A percentile compares a stretch with the other conserved stretches of the same genome.
phyloP scores from a whole-genome alignment of 1,284 basidiomycete genomes.

The Coriolopsis trogii region DNA sequence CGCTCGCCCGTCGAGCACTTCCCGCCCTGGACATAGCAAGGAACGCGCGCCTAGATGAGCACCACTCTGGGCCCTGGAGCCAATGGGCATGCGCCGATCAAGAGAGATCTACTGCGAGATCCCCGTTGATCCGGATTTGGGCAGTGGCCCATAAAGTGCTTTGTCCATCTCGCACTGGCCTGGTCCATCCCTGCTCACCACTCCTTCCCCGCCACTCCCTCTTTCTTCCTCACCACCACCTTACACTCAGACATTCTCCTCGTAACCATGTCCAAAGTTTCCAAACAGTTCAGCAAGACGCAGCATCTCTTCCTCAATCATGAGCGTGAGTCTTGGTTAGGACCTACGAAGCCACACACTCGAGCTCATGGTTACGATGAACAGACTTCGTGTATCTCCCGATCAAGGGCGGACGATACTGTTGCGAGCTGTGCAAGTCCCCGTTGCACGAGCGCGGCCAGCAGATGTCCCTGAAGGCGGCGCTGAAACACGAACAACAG shows the following conservation, averaged over 20 bases:
- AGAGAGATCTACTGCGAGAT: slow-evolving; percentile 17
- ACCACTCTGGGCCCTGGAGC: slow-evolving; percentile 4
- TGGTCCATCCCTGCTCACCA: not conserved
- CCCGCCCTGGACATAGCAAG: not conserved
- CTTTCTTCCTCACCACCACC: too few relatives aligned
- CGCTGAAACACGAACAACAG: slow-evolving; percentile 19
- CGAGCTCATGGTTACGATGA: not conserved
- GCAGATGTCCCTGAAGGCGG: slow-evolving; percentile 10
- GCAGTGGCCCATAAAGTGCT: slow-evolving; percentile 2
- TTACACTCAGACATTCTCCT: too few relatives aligned
- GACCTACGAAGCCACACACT: not conserved
- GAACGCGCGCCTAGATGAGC: slow-evolving; percentile 12
- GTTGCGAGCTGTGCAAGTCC: slow-evolving; percentile 24
- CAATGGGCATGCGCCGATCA: slow-evolving; percentile 18
- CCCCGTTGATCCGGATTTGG: slow-evolving; percentile 10
- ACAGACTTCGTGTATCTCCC: slow-evolving; percentile 22
- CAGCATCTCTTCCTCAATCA: not conserved
- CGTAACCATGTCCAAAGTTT: too few relatives aligned
- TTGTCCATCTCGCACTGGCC: too few relatives aligned
- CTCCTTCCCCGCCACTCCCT: not conserved
- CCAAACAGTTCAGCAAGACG: too few relatives aligned
- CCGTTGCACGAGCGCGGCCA: too few relatives aligned
- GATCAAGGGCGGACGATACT: slow-evolving; percentile 13
- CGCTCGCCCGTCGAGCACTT: too few relatives aligned
- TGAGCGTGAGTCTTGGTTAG: not conserved